Percentiles rank a stretch among this genome's conserved stretches.
Conservation (phyloP, 1,139 yeast genomes). For the Lodderomyces jiufengensis region DNA sequence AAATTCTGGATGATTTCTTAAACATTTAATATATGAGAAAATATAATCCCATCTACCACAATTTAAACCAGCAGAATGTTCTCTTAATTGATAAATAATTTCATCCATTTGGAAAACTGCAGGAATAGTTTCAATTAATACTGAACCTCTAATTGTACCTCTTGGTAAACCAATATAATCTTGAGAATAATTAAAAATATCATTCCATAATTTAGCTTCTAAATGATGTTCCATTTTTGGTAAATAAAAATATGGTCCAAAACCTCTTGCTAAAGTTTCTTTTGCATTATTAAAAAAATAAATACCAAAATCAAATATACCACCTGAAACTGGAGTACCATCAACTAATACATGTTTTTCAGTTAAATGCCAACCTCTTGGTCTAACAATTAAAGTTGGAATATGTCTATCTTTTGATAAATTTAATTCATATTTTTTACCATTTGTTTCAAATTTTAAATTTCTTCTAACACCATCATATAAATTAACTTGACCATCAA, state of each 20-base stretch:
- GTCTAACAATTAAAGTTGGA: slow-evolving; percentile 78
- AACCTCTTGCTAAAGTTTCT: slow-evolving; percentile 56
- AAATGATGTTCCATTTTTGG: slow-evolving; percentile 81
- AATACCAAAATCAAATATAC: slow-evolving; percentile 72
- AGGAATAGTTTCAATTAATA: slow-evolving; percentile 69
- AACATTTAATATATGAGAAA: slow-evolving; percentile 66
- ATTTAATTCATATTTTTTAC: slow-evolving; percentile 61
- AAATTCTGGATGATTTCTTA: slow-evolving; percentile 51
- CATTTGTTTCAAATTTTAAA: slow-evolving; percentile 53
- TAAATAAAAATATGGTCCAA: slow-evolving; percentile 74
- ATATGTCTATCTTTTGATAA: slow-evolving; percentile 40
- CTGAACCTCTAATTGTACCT: slow-evolving; percentile 79
- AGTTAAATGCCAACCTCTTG: slow-evolving; percentile 83
- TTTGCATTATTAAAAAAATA: slow-evolving; percentile 73
- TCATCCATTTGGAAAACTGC: slow-evolving; percentile 84
- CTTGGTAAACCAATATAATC: slow-evolving; percentile 63
- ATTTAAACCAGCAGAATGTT: slow-evolving; percentile 73
- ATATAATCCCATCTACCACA: slow-evolving; percentile 86
- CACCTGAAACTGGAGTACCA: slow-evolving; percentile 72
- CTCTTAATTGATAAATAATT: slow-evolving; percentile 70
- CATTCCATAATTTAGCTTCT: slow-evolving; percentile 79
- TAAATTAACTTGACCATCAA: slow-evolving; percentile 86
- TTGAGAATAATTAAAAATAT: slow-evolving; percentile 65
- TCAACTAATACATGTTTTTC: slow-evolving; percentile 73
- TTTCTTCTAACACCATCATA: slow-evolving; percentile 80